These are phyloP conservation scores for Chaetomium strumarium DNA, from an alignment of 2,329 filamentous ascomycete genomes.

Conservation along the genomic window DNA sequence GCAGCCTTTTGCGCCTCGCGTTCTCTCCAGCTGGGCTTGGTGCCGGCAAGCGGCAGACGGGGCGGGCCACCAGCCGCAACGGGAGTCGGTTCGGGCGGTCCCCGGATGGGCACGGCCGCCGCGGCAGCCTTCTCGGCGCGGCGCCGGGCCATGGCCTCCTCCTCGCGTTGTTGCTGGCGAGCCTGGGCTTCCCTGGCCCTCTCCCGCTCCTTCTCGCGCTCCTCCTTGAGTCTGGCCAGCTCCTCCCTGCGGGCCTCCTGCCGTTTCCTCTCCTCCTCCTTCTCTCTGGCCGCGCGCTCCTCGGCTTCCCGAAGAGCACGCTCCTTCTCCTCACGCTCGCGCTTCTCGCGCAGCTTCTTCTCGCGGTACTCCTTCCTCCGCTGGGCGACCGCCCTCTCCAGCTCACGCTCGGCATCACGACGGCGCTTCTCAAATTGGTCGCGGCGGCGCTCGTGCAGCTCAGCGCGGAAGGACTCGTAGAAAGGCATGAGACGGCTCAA, in stretches of 20 bases:
- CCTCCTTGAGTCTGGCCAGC: constrained; percentile 60
- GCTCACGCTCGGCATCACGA: constrained; percentile 83
- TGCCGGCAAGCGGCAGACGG: constrained; percentile 54
- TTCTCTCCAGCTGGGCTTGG: constrained; percentile 66
- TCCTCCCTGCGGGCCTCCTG: constrained; percentile 75
- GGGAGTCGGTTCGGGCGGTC: constrained; percentile 40
- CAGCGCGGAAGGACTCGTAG: constrained; percentile 78
- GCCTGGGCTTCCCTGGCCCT: constrained; percentile 60
- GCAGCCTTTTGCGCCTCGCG: constrained; percentile 53
- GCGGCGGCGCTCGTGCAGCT: constrained; percentile 78
- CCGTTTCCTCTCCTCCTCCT: constrained; percentile 72
- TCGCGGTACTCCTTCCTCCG: constrained; percentile 87
- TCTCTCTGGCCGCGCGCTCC: constrained; percentile 73
- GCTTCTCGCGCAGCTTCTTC: constrained; percentile 72
- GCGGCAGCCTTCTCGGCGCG: constrained; percentile 51
- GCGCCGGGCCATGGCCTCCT: constrained; percentile 75
- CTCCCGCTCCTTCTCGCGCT: constrained; percentile 61
- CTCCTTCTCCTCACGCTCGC: constrained; percentile 80
- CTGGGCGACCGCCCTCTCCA: constrained; percentile 83
- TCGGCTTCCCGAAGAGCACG: constrained; percentile 73
- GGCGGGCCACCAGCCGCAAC: constrained; percentile 45
- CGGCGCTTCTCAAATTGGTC: constrained; percentile 95
- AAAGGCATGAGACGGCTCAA: constrained; percentile 75
- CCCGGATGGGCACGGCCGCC: constrained; percentile 26
- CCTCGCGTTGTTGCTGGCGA: constrained; percentile 74